Evolutionary conservation across 345 rosid species (phyloP).

Genomic region (Cardamine occulta): DNA sequence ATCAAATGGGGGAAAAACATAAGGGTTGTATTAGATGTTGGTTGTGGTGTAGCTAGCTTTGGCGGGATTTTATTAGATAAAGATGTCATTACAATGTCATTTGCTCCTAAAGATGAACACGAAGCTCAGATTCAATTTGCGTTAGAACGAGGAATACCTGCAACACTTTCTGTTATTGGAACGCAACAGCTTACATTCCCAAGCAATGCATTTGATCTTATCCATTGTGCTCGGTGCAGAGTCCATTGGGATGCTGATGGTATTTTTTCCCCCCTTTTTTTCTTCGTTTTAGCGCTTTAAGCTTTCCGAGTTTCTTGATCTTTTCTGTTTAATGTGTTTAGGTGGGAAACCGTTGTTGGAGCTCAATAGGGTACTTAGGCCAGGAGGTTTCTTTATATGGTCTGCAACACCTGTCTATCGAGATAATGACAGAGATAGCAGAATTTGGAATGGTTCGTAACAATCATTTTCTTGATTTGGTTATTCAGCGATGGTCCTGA

Average conservation of each 20-base stretch:
- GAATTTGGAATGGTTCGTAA: conserved; percentile 67
- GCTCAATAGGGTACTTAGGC: conserved; percentile 89
- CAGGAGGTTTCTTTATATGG: conserved; percentile 96
- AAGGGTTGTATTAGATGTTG: conserved; percentile 84
- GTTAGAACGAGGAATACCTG: conserved; percentile 92
- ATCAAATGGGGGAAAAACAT: conserved; percentile 74
- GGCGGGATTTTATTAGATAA: conserved; percentile 82
- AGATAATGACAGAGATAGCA: conserved; percentile 62
- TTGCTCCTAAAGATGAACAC: conserved; percentile 97
- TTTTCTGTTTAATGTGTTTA: conserved; percentile 26
- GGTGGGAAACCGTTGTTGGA: conserved; percentile 95
- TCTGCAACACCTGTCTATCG: conserved; percentile 94
- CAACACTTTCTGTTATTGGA: conserved; percentile 84
- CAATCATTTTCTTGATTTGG: conserved; percentile 18
- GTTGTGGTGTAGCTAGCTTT: conserved; percentile 93
- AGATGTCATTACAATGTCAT: conserved; percentile 86
- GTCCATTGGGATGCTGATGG: conserved; percentile 98
- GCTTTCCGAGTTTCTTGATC: conserved; percentile 15
- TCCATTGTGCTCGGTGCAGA: conserved; percentile 96
- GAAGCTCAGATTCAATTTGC: conserved; percentile 99
- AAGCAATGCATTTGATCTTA: conserved; percentile 68
- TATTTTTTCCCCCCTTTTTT: conserved; percentile 10
- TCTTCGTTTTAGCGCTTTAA: neutral
- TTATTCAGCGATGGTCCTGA: neutral
- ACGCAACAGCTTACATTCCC: conserved; percentile 79